phyloP scores from a whole-genome alignment of 257 asterid genomes.

The Prunella vulgaris region DNA sequence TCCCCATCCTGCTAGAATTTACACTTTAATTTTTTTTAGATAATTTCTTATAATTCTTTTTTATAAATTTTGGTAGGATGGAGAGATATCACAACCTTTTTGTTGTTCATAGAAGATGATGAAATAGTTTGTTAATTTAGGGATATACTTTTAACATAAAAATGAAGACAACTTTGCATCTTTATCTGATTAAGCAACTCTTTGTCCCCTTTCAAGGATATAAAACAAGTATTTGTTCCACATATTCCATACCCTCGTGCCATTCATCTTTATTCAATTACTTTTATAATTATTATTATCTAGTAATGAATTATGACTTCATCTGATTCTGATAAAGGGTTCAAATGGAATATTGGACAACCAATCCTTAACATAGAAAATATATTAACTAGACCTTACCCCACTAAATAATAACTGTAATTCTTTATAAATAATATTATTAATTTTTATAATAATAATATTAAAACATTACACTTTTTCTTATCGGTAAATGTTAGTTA shows the following conservation, averaged over 20 bases:
- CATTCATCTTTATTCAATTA: background rate
- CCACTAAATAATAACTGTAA: too few species aligned
- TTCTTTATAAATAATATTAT: too few species aligned
- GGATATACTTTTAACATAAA: background rate
- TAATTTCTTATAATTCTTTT: too few species aligned
- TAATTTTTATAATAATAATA: too few species aligned
- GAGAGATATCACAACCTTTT: background rate
- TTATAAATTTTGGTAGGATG: too few species aligned
- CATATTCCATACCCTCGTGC: conserved; percentile 17
- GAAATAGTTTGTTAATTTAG: background rate
- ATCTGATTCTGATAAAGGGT: conserved; percentile 14
- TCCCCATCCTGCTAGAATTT: too few species aligned
- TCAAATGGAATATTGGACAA: conserved; percentile 1
- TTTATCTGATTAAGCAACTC: conserved; percentile 18
- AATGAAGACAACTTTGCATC: conserved; percentile 18
- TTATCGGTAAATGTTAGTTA: too few species aligned
- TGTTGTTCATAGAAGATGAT: background rate
- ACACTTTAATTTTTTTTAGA: too few species aligned
- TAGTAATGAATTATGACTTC: conserved; percentile 17
- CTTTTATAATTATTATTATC: background rate
- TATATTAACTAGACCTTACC: too few species aligned
- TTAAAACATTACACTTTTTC: too few species aligned
- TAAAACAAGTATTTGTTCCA: conserved; percentile 16
- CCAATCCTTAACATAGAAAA: too few species aligned
- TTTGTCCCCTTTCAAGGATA: conserved; percentile 32